These are phyloP conservation scores for Ceriops zippeliana DNA, from an alignment of 345 rosid species.

Conservation along the genomic window DNA sequence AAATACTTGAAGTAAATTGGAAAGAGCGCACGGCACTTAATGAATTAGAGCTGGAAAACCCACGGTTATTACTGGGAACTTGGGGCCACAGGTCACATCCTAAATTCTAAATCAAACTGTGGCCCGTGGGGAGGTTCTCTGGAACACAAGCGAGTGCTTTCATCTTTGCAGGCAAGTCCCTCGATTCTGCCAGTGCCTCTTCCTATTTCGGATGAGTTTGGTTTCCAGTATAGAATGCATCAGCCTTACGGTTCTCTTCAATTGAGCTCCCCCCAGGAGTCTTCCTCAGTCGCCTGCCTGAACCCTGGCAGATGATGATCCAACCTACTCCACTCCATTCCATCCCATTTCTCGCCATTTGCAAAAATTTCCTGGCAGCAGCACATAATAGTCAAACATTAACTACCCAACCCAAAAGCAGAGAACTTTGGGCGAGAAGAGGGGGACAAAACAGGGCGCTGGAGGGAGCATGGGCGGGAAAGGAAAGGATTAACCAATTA, in stretches of 20 bases:
- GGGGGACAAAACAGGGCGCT: no score
- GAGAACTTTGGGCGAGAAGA: no score
- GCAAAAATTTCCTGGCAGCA: constrained; percentile 75
- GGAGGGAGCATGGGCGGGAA: no score
- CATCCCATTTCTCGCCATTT: constrained; percentile 65
- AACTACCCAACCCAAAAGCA: no score
- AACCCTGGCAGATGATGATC: constrained; percentile 45
- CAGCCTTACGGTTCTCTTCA: constrained; percentile 63
- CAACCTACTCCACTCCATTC: constrained; percentile 58
- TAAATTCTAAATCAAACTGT: constrained; percentile 1
- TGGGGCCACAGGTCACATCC: no score
- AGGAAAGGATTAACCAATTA: no score
- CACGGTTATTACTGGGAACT: no score
- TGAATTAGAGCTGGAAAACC: no score
- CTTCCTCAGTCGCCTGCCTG: constrained; percentile 59
- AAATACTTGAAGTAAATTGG: no score
- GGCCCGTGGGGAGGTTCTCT: constrained; percentile 64
- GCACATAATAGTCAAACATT: constrained; percentile 81
- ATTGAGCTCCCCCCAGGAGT: constrained; percentile 86
- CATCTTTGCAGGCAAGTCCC: constrained; percentile 46
- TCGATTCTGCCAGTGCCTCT: constrained; percentile 49
- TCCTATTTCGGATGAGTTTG: constrained; percentile 54
- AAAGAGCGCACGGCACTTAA: no score
- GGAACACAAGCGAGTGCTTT: constrained; percentile 73
- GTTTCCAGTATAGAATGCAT: constrained; percentile 65